Base-by-base conservation (phyloP, 352 stramenopile species). In the Pythium utonaiense region DNA sequence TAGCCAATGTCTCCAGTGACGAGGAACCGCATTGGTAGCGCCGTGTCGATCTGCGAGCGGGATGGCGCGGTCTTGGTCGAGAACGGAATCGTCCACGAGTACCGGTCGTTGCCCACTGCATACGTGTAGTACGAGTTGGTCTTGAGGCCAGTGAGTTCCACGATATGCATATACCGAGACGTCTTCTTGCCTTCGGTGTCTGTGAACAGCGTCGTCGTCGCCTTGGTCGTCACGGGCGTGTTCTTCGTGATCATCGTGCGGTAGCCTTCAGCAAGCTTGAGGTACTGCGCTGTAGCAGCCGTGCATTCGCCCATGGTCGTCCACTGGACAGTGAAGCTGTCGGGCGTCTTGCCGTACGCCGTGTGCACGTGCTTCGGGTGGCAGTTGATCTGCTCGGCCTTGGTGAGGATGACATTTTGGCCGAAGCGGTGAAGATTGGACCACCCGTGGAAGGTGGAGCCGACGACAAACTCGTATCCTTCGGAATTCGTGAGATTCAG, bases 1-100 rank as follows among this genome's bases (percentile, higher is more conserved):
- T 93, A 91, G n/a, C 88, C 88, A 58, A 96, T 95, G 33, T 96
- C 88, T 25, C 85, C 87, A 0, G 85, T 93, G 16, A 95, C 76
- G 38, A 93, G 71, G 54, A 96, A 91, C 9, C 74, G 73, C 64
- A 78, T 80, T 21, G 84, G 83, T 24, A 72, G 17, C 2, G 67
- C 53, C 0, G 57, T 55, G 17, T 68, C 30, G 12, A 70, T 66
- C 44, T 86, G 57, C 0, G 53, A 40, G 3, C 49, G 60, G 2
- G 74, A 72, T 5, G 84, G 83, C 5, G 82, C 77, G 28, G 85
- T 93, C 63, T 86, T 90, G 28, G 84, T 91, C 6, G 74, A 80
- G 61, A 78, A 93, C 25, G 88, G 74, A 60, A 93, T 88, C 13
- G 85, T 91, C 73, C 80, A 93, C 30, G 83, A 85, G 56, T 93